These are phyloP conservation scores for Penicillium sclerotigenum DNA, from an alignment of 2,329 filamentous ascomycete species.

Conservation along the genomic window DNA sequence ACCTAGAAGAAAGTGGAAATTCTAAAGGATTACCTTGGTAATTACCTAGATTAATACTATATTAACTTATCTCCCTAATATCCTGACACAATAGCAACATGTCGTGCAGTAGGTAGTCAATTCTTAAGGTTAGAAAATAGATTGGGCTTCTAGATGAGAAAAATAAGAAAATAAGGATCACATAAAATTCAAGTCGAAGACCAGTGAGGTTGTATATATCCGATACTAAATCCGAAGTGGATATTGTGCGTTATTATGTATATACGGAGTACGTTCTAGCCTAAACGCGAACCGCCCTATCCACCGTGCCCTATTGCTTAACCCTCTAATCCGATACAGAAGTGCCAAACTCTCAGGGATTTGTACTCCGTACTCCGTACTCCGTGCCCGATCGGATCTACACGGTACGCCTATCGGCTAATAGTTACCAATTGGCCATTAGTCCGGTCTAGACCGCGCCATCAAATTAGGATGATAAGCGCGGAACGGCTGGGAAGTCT, in stretches of 20 bases:
- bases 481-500: not conserved
- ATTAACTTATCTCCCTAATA: not conserved
- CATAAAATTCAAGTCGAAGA: not conserved
- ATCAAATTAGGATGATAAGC: not conserved
- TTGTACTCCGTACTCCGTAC: too few species aligned
- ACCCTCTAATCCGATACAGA: not conserved
- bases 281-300: not conserved
- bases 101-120: not conserved
- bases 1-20: not conserved
- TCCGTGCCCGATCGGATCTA: conserved; percentile 6
- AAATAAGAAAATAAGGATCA: too few species aligned
- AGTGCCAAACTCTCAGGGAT: too few species aligned
- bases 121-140: not conserved
- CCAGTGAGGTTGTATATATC: not conserved
- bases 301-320: not conserved
- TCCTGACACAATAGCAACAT: not conserved
- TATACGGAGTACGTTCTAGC: too few species aligned
- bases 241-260: not conserved
- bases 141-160: not conserved
- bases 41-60: conserved; percentile 1
- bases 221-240: not conserved
- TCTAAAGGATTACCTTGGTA: not conserved
- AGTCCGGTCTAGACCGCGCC: not conserved
- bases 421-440: not conserved
- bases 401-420: not conserved